Evolutionary conservation across 805 yeast genomes (phyloP).

Genomic region (Suhomyces pyralidae): DNA sequence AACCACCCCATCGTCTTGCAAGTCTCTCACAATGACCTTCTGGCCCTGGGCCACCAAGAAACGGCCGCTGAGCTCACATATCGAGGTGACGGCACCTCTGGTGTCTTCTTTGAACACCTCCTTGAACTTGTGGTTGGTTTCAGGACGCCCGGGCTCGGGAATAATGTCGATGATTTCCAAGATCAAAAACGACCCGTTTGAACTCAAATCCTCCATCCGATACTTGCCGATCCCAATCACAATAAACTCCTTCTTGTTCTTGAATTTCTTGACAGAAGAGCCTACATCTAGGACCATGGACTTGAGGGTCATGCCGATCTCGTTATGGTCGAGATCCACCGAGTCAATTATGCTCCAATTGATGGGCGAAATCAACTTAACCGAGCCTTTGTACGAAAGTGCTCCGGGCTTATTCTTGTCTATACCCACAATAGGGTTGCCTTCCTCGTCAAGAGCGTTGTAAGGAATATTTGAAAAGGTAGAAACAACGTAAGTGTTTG

Average conservation of each 20-base stretch:
- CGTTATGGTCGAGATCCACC: constrained; percentile 62
- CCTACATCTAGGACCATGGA: constrained; percentile 51
- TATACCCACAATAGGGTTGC: constrained; percentile 56
- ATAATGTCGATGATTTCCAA: constrained; percentile 77
- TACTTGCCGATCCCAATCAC: constrained; percentile 76
- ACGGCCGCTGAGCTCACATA: constrained; percentile 79
- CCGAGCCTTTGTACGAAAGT: constrained; percentile 51
- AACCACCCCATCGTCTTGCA: constrained; percentile 82
- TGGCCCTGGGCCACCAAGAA: constrained; percentile 86
- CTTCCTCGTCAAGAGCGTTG: constrained; percentile 72
- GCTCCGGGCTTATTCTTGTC: constrained; percentile 54
- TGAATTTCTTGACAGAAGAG: constrained; percentile 38
- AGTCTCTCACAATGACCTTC: constrained; percentile 71
- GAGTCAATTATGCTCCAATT: constrained; percentile 77
- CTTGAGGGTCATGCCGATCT: constrained; percentile 57
- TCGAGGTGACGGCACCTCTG: constrained; percentile 78
- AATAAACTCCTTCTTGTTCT: constrained; percentile 60
- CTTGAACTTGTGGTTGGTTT: constrained; percentile 74
- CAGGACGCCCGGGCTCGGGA: constrained; percentile 87
- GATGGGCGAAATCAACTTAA: constrained; percentile 67
- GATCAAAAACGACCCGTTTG: constrained; percentile 74
- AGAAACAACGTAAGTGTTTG: constrained; percentile 61
- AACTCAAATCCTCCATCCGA: constrained; percentile 75
- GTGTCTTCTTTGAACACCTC: constrained; percentile 68
- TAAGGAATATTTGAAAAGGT: constrained; percentile 59